phyloP scores from a whole-genome alignment of 495 filamentous ascomycete genomes.

The Coniosporium apollinis region DNA sequence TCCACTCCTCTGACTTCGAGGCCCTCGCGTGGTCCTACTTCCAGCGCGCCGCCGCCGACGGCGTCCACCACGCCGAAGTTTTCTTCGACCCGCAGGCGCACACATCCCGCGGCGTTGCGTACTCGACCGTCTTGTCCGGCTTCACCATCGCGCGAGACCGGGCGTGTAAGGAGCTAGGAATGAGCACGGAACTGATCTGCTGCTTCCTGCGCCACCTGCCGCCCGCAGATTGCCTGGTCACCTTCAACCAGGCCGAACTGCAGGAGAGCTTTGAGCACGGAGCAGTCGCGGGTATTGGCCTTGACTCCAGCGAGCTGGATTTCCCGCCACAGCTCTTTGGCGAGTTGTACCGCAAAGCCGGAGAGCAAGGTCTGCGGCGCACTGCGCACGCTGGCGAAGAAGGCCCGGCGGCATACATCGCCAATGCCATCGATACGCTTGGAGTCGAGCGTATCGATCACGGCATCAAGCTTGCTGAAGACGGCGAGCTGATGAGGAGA shows the following conservation, averaged over 20 bases:
- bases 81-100: constrained; percentile 75
- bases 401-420: constrained; percentile 49
- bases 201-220: constrained; percentile 58
- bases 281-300: constrained; percentile 43
- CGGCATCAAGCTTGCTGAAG: constrained; percentile 47
- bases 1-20: constrained; percentile 46
- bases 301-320: constrained; percentile 47
- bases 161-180: constrained; percentile 44
- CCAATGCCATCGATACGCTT: constrained; percentile 41
- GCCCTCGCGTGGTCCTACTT: constrained; percentile 62
- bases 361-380: constrained; percentile 31
- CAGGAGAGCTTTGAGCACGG: constrained; percentile 35
- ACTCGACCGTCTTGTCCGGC: constrained; percentile 41
- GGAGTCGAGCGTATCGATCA: constrained; percentile 52
- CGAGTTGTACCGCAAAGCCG: constrained; percentile 38
- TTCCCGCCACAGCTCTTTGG: constrained; percentile 49
- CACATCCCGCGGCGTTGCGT: constrained; percentile 40
- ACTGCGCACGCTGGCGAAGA: constrained; percentile 68
- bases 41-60: constrained; percentile 41
- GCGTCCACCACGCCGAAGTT: constrained; percentile 57
- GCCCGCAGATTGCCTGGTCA: constrained; percentile 30
- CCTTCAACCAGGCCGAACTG: constrained; percentile 32
- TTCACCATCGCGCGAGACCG: constrained; percentile 40
- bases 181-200: constrained; percentile 45
- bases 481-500: constrained; percentile 37